These are phyloP conservation scores for Penium margaritaceum DNA, from an alignment of 139 green algal genomes.

Conservation along the genomic window DNA sequence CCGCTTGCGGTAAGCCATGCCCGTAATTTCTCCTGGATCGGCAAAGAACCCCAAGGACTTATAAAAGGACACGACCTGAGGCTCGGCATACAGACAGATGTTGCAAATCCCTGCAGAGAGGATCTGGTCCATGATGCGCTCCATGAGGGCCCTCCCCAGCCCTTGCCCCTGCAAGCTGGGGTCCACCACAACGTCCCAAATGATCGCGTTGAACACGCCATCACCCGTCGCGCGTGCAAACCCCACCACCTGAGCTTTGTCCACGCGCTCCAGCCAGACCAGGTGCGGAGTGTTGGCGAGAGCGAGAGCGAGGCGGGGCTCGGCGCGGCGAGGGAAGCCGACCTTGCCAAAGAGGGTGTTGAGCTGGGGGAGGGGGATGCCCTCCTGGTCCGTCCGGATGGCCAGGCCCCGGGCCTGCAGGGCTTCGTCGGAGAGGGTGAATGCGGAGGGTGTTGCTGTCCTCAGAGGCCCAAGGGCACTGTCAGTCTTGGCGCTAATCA, in stretches of 20 bases:
- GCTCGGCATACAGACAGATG: constrained; percentile 39
- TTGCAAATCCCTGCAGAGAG: constrained; percentile 19
- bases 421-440: constrained; percentile 3
- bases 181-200: constrained; percentile 41
- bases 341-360: constrained; percentile 27
- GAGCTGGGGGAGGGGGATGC: constrained; percentile 19
- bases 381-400: not conserved
- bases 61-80: constrained; percentile 40
- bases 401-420: constrained; percentile 7
- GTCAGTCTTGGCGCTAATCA: too few species aligned
- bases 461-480: too few species aligned
- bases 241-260: not conserved
- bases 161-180: constrained; percentile 19
- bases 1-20: constrained; percentile 36
- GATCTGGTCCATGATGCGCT: constrained; percentile 17
- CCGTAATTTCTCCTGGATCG: constrained; percentile 27
- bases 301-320: constrained; percentile 1
- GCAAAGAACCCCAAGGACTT: constrained; percentile 27
- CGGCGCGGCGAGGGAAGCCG: constrained; percentile 18
- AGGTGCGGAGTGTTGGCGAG: constrained; percentile 12
- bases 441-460: too few species aligned
- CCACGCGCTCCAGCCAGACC: constrained; percentile 9
- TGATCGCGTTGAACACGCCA: constrained; percentile 35
- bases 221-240: constrained; percentile 34
- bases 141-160: constrained; percentile 30